Evolutionary conservation across 2,329 filamentous ascomycete genomes (phyloP).

Genomic region (Nigrospora osmanthi): DNA sequence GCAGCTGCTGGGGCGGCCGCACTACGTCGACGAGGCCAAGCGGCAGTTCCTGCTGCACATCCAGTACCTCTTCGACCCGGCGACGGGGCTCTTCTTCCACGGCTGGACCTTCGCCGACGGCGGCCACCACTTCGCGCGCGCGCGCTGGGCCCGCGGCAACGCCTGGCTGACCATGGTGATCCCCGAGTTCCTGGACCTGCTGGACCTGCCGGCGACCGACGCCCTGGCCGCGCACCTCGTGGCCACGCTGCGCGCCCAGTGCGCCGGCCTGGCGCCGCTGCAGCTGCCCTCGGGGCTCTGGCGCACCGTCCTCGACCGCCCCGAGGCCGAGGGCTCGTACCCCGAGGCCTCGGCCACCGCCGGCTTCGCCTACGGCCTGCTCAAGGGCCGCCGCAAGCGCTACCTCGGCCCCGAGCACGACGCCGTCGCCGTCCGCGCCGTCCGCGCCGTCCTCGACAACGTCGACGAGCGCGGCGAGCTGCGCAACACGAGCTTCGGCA

Average conservation of each 20-base stretch:
- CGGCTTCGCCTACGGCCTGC: slow-evolving; percentile 72
- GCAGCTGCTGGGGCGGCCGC: slow-evolving; percentile 57
- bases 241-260: slow-evolving; percentile 61
- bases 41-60: slow-evolving; percentile 70
- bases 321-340: slow-evolving; percentile 61
- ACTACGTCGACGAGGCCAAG: slow-evolving; percentile 73
- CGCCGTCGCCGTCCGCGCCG: slow-evolving; percentile 54
- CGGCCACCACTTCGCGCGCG: slow-evolving; percentile 54
- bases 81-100: slow-evolving; percentile 70
- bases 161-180: slow-evolving; percentile 78
- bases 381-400: slow-evolving; percentile 63
- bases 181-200: slow-evolving; percentile 69
- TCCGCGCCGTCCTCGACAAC: slow-evolving; percentile 58
- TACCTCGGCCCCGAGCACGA: slow-evolving; percentile 59
- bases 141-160: slow-evolving; percentile 54
- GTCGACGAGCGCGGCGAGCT: slow-evolving; percentile 63
- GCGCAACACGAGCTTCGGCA: slow-evolving; percentile 69
- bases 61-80: slow-evolving; percentile 68
- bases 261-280: slow-evolving; percentile 51
- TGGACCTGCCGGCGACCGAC: slow-evolving; percentile 56
- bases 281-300: slow-evolving; percentile 61
- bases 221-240: slow-evolving; percentile 52
- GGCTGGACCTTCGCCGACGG: slow-evolving; percentile 70
- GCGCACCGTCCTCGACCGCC: slow-evolving; percentile 65
- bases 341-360: slow-evolving; percentile 71